Evolutionary conservation across 257 asterid genomes (phyloP).

Genomic region (Solanum chmielewskii): DNA sequence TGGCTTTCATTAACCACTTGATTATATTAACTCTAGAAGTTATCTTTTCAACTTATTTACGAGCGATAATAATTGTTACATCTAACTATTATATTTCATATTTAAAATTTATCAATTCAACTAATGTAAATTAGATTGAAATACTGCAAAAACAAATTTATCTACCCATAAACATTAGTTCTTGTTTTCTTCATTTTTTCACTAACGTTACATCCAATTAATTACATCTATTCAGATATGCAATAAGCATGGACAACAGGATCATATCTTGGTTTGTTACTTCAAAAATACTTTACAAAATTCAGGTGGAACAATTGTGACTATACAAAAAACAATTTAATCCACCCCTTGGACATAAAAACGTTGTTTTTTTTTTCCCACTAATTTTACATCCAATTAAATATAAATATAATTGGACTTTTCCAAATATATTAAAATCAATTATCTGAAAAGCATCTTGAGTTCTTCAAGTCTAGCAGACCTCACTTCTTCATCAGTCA

Average conservation of each 20-base stretch:
- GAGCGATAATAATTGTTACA: neutral
- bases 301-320: neutral
- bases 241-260: neutral
- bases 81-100: no score
- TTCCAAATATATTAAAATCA: neutral
- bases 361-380: neutral
- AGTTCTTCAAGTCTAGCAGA: conserved; percentile 66
- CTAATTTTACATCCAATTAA: neutral
- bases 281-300: neutral
- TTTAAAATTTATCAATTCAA: no score
- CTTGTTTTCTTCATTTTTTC: neutral
- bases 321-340: neutral
- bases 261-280: neutral
- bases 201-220: neutral
- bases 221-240: neutral
- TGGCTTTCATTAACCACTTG: neutral
- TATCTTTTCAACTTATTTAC: neutral
- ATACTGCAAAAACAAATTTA: neutral
- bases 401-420: neutral
- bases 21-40: no score
- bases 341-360: neutral
- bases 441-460: conserved; percentile 60
- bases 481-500: conserved; percentile 77
- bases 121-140: no score
- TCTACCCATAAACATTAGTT: neutral